A percentile compares a stretch with the other conserved stretches of the same genome.
Conservation (phyloP, 2,329 filamentous ascomycete genomes). For the Aspergillus sojae region DNA sequence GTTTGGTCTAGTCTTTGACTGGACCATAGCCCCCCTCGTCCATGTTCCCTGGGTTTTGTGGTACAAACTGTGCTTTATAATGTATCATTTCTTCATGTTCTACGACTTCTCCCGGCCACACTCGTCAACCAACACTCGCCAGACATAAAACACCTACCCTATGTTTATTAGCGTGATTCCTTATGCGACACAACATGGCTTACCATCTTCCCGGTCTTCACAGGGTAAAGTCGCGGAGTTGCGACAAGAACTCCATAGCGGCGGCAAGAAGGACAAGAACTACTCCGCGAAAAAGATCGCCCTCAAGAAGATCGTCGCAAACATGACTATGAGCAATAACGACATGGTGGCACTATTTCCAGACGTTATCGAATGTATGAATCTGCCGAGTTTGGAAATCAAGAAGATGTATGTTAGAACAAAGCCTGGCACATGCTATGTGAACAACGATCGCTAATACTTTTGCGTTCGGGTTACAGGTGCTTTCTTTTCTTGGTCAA, state of each 20-base stretch:
- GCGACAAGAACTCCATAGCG: slow-evolving; percentile 88
- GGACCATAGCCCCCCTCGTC: neutral
- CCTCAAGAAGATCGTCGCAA: slow-evolving; percentile 98
- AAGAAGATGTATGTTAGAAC: slow-evolving; percentile 83
- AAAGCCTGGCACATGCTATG: slow-evolving; percentile 1
- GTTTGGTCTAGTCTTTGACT: neutral
- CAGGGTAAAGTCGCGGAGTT: slow-evolving; percentile 99
- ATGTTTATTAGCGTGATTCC: slow-evolving; percentile 36
- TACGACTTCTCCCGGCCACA: neutral
- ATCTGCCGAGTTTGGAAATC: slow-evolving; percentile 90
- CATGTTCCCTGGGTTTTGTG: slow-evolving; percentile 7
- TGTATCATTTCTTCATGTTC: slow-evolving; percentile 1
- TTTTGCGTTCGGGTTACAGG: slow-evolving; percentile 55
- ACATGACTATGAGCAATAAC: slow-evolving; percentile 99
- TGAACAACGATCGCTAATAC: slow-evolving; percentile 2
- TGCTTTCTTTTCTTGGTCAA: slow-evolving; percentile 98
- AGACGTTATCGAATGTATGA: slow-evolving; percentile 94
- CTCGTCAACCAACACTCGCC: neutral
- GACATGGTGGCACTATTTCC: slow-evolving; percentile 98
- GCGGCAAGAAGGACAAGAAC: slow-evolving; percentile 98
- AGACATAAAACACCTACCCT: slow-evolving; percentile 5
- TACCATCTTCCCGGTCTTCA: slow-evolving; percentile 40
- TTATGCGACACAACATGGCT: slow-evolving; percentile 32
- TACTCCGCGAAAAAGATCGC: slow-evolving; percentile 94
- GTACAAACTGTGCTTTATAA: neutral